Evolutionary conservation across 768 basidiomycete species (phyloP).

Genomic region (Amyloporia xantha): DNA sequence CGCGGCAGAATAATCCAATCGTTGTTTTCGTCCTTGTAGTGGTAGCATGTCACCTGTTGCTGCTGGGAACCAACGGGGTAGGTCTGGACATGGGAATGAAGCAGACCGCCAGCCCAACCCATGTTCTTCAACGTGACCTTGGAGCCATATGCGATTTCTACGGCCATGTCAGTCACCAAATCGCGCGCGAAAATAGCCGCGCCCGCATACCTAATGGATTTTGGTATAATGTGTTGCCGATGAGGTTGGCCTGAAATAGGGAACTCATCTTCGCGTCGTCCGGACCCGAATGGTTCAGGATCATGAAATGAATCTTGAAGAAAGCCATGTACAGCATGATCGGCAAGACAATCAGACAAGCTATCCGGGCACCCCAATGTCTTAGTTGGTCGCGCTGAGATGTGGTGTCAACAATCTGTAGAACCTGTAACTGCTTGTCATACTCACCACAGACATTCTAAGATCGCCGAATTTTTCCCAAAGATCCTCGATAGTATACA

Average conservation of each 20-base stretch:
- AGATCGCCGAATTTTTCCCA: constrained; percentile 99
- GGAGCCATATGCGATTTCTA: constrained; percentile 87
- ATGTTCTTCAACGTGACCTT: constrained; percentile 93
- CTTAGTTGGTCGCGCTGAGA: constrained; percentile 76
- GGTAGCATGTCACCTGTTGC: constrained; percentile 98
- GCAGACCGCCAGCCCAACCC: constrained; percentile 93
- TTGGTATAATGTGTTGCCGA: constrained; percentile 87
- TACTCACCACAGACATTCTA: constrained; percentile 78
- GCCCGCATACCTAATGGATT: constrained; percentile 72
- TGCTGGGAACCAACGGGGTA: constrained; percentile 88
- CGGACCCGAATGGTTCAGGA: constrained; percentile 90
- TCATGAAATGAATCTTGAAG: constrained; percentile 95
- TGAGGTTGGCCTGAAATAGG: constrained; percentile 93
- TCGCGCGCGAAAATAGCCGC: not conserved
- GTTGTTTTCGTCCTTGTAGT: constrained; percentile 99
- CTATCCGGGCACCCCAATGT: constrained; percentile 86
- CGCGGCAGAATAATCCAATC: constrained; percentile 75
- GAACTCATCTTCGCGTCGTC: constrained; percentile 99
- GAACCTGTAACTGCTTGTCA: not conserved
- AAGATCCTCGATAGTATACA: constrained; percentile 96
- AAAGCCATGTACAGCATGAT: constrained; percentile 88
- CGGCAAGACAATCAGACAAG: constrained; percentile 84
- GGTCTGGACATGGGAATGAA: constrained; percentile 96
- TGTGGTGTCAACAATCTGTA: constrained; percentile 3
- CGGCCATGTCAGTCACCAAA: not conserved